Evolutionary conservation across 163 green algal species (phyloP).

Genomic region (Chlamydomonas reinhardtii): DNA sequence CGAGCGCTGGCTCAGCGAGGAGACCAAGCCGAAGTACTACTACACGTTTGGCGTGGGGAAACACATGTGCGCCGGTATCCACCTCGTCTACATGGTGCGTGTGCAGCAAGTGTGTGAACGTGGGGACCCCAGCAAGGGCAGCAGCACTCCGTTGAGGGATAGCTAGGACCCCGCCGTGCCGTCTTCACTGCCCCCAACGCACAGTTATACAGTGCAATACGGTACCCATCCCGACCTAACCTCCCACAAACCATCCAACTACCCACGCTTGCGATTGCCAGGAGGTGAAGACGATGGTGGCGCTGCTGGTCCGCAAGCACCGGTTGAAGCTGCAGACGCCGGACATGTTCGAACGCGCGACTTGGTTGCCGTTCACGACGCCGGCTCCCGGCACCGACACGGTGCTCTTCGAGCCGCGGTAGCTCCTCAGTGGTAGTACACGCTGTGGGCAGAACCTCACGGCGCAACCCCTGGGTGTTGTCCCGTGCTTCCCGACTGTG

Average conservation of each 20-base stretch:
- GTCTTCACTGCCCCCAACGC: no score
- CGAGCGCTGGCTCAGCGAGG: conserved; percentile 39
- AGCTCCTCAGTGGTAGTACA: no score
- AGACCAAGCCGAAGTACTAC: neutral
- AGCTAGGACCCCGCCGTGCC: no score
- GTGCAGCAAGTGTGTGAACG: neutral
- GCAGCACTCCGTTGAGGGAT: no score
- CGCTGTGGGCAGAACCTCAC: no score
- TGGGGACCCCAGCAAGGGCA: no score
- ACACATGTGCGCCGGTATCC: conserved; percentile 9
- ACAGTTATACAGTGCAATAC: no score
- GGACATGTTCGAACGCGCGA: neutral
- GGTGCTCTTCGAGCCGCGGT: neutral
- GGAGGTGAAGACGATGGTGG: conserved; percentile 13
- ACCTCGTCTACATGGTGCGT: neutral
- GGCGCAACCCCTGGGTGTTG: no score
- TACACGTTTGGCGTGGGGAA: conserved; percentile 3
- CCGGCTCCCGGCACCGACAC: neutral
- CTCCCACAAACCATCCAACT: no score
- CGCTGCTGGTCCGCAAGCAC: conserved; percentile 3
- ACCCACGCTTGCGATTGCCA: neutral
- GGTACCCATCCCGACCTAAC: no score
- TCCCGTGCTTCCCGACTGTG: no score
- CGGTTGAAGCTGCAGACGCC: neutral
- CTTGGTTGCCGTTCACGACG: neutral